A percentile compares a stretch with the other conserved stretches of the same genome.
These are phyloP conservation scores for Rosa persica DNA, from an alignment of 306 rosid genomes.

Conservation along the genomic window DNA sequence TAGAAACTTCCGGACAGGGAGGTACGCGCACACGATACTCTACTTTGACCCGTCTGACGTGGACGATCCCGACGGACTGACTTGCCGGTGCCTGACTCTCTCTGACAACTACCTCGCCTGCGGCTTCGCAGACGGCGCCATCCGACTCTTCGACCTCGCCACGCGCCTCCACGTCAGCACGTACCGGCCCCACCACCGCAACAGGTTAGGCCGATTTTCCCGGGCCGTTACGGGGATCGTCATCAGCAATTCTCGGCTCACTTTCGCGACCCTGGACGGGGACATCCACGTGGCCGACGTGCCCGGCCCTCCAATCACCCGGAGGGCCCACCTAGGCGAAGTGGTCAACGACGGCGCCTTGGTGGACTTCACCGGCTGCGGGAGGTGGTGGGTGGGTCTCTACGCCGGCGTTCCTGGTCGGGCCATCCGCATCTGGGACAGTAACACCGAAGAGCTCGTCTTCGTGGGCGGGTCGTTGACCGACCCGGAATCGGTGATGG, in stretches of 20 bases:
- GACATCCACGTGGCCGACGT: constrained; percentile 51
- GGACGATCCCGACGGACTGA: constrained; percentile 33
- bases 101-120: constrained; percentile 69
- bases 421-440: constrained; percentile 78
- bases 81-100: constrained; percentile 73
- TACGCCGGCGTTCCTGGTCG: constrained; percentile 68
- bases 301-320: background rate
- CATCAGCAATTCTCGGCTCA: constrained; percentile 13
- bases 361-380: constrained; percentile 64
- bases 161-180: constrained; percentile 51
- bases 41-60: constrained; percentile 42
- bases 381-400: constrained; percentile 74
- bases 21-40: constrained; percentile 24
- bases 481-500: constrained; percentile 61
- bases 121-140: constrained; percentile 78
- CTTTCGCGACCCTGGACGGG: constrained; percentile 61
- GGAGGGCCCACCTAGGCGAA: constrained; percentile 37
- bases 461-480: constrained; percentile 63
- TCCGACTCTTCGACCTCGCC: constrained; percentile 61
- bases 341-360: constrained; percentile 59
- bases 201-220: constrained; percentile 55
- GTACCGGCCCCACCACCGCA: constrained; percentile 34
- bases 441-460: constrained; percentile 28
- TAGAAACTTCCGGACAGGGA: constrained; percentile 38
- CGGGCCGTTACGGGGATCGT: constrained; percentile 68